A percentile compares a stretch with the other conserved stretches of the same genome.
Evolutionary conservation across 345 rosid species (phyloP).

Genomic region (Populus ilicifolia): DNA sequence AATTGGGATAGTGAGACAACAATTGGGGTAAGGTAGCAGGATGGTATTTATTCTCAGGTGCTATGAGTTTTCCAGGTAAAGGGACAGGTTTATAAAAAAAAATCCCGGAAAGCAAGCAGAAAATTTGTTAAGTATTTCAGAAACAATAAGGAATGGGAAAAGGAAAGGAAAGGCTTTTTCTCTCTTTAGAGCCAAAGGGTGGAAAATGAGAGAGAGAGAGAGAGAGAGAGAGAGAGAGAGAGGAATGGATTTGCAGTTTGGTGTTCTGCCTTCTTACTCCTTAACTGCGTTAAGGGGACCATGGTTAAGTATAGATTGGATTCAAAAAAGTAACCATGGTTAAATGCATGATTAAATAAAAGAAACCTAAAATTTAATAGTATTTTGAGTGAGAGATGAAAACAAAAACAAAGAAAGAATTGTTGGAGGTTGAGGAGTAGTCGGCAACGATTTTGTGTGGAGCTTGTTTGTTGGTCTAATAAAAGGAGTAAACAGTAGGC

Average conservation of each 20-base stretch:
- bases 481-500: background rate
- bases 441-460: constrained; percentile 33
- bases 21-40: constrained; percentile 11
- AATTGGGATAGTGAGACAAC: constrained; percentile 20
- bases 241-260: background rate
- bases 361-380: background rate
- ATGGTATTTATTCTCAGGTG: constrained; percentile 1
- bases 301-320: constrained; percentile 24
- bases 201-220: background rate
- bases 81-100: constrained; percentile 7
- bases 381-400: background rate
- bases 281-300: constrained; percentile 32
- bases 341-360: background rate
- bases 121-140: constrained; percentile 13
- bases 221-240: background rate
- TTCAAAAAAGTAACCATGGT: constrained; percentile 37
- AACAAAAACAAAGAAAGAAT: background rate
- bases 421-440: constrained; percentile 34
- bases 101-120: constrained; percentile 18
- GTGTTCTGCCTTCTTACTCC: constrained; percentile 10
- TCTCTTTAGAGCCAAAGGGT: constrained; percentile 1
- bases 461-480: constrained; percentile 15
- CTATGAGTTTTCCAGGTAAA: constrained; percentile 16
- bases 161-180: constrained; percentile 9
- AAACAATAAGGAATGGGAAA: constrained; percentile 10